Conservation (phyloP, 345 rosid species). For the Leavenworthia alabamica region DNA sequence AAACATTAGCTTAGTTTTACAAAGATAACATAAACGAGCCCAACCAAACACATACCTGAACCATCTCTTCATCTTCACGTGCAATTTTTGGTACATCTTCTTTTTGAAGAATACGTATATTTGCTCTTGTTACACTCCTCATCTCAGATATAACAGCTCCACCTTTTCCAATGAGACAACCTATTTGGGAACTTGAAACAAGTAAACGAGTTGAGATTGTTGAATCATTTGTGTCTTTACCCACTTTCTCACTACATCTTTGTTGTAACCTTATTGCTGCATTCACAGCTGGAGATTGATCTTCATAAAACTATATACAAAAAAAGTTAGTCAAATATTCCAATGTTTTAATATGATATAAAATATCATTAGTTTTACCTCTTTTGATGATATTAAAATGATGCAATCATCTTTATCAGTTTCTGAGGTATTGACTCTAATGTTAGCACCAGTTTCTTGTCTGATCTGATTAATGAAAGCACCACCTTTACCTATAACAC, state of each 20-base stretch:
- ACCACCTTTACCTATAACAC: slow-evolving; percentile 74
- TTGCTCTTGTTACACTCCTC: slow-evolving; percentile 57
- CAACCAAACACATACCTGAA: slow-evolving; percentile 39
- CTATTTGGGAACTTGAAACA: slow-evolving; percentile 61
- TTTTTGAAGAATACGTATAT: slow-evolving; percentile 50
- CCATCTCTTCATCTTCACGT: slow-evolving; percentile 61
- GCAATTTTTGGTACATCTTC: slow-evolving; percentile 61
- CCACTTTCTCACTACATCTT: slow-evolving; percentile 68
- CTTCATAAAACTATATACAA: slow-evolving; percentile 48
- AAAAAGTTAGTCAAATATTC: neutral
- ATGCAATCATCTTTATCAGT: slow-evolving; percentile 59
- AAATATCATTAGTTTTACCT: slow-evolving; percentile 36
- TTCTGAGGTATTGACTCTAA: slow-evolving; percentile 61
- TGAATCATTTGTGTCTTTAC: slow-evolving; percentile 51
- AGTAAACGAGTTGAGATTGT: slow-evolving; percentile 58
- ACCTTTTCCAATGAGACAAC: slow-evolving; percentile 73
- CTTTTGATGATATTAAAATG: slow-evolving; percentile 55
- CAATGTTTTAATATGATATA: neutral
- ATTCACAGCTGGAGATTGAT: slow-evolving; percentile 57
- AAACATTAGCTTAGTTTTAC: neutral
- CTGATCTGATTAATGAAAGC: slow-evolving; percentile 60
- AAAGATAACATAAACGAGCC: neutral
- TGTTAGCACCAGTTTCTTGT: slow-evolving; percentile 61
- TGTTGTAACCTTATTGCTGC: slow-evolving; percentile 67
- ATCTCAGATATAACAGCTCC: slow-evolving; percentile 69